phyloP scores from a whole-genome alignment of 169 alveolate genomes.

The Amoebophrya sp. region DNA sequence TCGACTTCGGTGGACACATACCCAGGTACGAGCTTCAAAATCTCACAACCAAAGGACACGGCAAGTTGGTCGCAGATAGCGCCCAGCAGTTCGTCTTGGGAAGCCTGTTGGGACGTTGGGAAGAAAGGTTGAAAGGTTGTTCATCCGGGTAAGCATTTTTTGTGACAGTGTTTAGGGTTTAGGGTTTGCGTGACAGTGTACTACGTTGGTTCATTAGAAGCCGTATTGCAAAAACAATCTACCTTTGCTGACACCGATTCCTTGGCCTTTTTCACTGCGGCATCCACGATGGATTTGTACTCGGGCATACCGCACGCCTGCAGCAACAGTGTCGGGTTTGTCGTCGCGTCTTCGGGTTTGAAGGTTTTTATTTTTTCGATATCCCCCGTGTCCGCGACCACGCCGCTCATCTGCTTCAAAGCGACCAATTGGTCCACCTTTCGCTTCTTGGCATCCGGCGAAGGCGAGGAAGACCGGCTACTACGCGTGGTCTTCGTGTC shows the following conservation, averaged over 20 bases:
- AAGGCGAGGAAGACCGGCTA: too few relatives aligned
- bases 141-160: too few relatives aligned
- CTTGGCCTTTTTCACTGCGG: conserved; percentile 49
- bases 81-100: conserved; percentile 25
- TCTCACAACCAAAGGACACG: conserved; percentile 64
- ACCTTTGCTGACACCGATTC: too few relatives aligned
- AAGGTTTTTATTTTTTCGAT: conserved; percentile 56
- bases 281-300: conserved; percentile 44
- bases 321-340: conserved; percentile 72
- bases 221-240: too few relatives aligned
- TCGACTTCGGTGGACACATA: conserved; percentile 71
- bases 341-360: conserved; percentile 73
- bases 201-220: too few relatives aligned
- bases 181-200: too few relatives aligned
- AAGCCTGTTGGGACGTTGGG: too few relatives aligned
- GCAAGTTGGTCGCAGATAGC: conserved; percentile 57
- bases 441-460: neutral
- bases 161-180: too few relatives aligned
- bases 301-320: conserved; percentile 56
- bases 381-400: conserved; percentile 77
- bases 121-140: neutral
- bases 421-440: neutral
- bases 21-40: conserved; percentile 68
- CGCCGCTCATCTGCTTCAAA: conserved; percentile 50
- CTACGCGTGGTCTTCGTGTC: too few relatives aligned